Percentiles rank a stretch among this genome's conserved stretches.
phyloP scores from a whole-genome alignment of 768 basidiomycete genomes.

The Tylopilus subfusipes region DNA sequence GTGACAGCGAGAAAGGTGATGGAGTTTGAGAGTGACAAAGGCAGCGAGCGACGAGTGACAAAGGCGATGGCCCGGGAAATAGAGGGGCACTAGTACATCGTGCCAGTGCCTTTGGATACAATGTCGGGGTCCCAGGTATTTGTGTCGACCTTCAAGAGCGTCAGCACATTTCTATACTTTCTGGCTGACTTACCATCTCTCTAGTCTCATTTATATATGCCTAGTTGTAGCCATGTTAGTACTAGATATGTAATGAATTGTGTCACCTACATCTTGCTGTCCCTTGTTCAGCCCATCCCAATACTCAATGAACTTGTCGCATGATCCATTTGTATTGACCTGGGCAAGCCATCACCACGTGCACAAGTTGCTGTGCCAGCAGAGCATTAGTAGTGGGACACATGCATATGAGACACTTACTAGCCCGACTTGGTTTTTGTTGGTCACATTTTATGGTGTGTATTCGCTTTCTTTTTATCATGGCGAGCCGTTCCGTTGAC shows the following conservation, averaged over 20 bases:
- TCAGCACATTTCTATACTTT: neutral
- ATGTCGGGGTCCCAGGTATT: neutral
- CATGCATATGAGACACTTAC: no score
- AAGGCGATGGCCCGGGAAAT: no score
- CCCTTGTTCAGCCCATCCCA: neutral
- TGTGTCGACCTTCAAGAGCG: neutral
- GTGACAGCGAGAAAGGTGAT: no score
- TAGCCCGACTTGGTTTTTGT: no score
- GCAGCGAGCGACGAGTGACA: no score
- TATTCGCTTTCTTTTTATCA: no score
- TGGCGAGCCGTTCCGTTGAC: no score
- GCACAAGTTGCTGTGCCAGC: neutral
- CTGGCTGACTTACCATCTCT: neutral
- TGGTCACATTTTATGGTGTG: no score
- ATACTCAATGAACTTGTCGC: neutral
- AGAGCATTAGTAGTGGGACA: neutral
- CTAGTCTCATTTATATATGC: neutral
- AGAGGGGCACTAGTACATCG: no score
- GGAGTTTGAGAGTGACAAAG: no score
- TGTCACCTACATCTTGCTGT: neutral
- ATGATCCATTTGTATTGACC: neutral
- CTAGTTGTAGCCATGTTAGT: neutral
- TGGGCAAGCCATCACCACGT: neutral
- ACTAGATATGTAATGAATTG: neutral
- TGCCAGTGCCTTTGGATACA: neutral